These are phyloP conservation scores for Candida freyschussii DNA, from an alignment of 1,139 yeast species.

Conservation along the genomic window DNA sequence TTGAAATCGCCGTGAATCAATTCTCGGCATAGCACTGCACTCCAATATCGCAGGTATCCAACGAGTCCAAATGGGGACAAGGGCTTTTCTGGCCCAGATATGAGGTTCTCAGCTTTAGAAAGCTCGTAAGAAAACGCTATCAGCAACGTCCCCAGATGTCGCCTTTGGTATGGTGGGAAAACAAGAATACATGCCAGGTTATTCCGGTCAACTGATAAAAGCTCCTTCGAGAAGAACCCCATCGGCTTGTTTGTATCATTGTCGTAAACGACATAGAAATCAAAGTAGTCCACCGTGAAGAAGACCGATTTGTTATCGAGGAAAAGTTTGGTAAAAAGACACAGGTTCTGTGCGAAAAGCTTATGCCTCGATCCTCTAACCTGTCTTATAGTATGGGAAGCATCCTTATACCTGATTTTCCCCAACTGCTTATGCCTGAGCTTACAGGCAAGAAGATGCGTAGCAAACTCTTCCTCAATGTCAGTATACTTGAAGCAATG, in stretches of 20 bases:
- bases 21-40: slow-evolving; percentile 42
- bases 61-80: slow-evolving; percentile 74
- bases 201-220: slow-evolving; percentile 76
- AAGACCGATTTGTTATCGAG: slow-evolving; percentile 89
- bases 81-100: slow-evolving; percentile 92
- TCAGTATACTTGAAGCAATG: slow-evolving; percentile 78
- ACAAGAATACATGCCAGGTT: slow-evolving; percentile 88
- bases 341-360: slow-evolving; percentile 74
- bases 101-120: slow-evolving; percentile 49
- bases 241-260: slow-evolving; percentile 45
- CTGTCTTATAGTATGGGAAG: slow-evolving; percentile 51
- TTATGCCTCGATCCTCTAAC: slow-evolving; percentile 61
- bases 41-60: slow-evolving; percentile 79
- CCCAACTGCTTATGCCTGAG: slow-evolving; percentile 52
- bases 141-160: slow-evolving; percentile 69
- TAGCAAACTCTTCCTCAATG: slow-evolving; percentile 31
- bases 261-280: slow-evolving; percentile 71
- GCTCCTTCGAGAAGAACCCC: slow-evolving; percentile 92
- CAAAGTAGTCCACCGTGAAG: slow-evolving; percentile 73
- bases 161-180: slow-evolving; percentile 87
- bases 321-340: slow-evolving; percentile 81
- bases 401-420: slow-evolving; percentile 60
- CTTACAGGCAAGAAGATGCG: slow-evolving; percentile 47
- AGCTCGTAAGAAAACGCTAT: slow-evolving; percentile 80
- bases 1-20: slow-evolving; percentile 36